Evolutionary conservation across 164 flowering plant species (phyloP), one percentile per base, ranked within the genome.

Genomic region (Hamamelis virginiana): DNA sequence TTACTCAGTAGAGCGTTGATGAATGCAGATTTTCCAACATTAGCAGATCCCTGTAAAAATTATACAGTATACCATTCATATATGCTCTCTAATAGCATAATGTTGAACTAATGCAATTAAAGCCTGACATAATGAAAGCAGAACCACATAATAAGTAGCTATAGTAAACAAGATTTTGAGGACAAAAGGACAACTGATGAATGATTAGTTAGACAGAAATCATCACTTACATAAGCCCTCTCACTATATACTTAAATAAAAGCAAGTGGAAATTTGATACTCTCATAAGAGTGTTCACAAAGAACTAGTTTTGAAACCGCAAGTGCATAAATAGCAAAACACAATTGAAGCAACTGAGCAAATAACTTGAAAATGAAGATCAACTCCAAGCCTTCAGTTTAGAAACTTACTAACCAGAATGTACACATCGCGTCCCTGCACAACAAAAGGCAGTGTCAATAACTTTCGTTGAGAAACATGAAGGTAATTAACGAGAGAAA

Each of bases 381-480:
- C 43, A 43, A 53, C 12, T 33, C 27, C 64, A 61, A 67, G 61
- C 51, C 59, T 78, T 56, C 33, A 70, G 26, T 51, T 52, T 47
- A 76, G 71, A 69, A 53, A 72, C 26, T 45, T 72, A 84, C 97
- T 80, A 43, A 95, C 99, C 97, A 95, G 84, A 73, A 95, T 89
- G 86, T 95, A 95, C 46, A 92, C 94, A 69, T 95, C 91, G 48
- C 97, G 84, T n/a, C 97, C 98, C 99, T 95, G 97, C 89, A 83
- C 44, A 65, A 68, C 38, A 71, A 75, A 74, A 67, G 46, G 63
- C 67, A 71, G 21, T 9, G 61, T 62, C 65, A 59, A 25, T 5
- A 28, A 48, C 33, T 46, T 33, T 19, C 47, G 1, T 50, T 46
- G 9, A 18, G 19, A 25, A 46, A 43, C 4, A 33, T 48, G 38